phyloP scores from a whole-genome alignment of 1,139 yeast genomes.

The Starmera stellimalicola region DNA sequence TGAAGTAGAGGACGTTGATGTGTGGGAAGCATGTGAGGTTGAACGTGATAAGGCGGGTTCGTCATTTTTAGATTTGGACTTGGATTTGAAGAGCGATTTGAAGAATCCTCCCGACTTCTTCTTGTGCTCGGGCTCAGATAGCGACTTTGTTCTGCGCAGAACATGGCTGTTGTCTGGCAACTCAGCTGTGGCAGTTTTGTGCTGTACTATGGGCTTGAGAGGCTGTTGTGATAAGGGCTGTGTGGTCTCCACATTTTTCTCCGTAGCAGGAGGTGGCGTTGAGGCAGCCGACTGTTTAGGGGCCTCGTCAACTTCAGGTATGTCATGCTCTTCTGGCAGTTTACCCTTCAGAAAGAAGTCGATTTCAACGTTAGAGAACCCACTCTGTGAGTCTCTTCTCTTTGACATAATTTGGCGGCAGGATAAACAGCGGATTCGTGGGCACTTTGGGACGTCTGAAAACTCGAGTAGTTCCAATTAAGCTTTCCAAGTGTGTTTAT shows the following conservation, averaged over 20 bases:
- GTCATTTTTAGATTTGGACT: slow-evolving; percentile 7
- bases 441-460: too few species aligned
- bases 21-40: too few species aligned
- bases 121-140: slow-evolving; percentile 18
- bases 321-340: slow-evolving; percentile 16
- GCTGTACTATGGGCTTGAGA: neutral
- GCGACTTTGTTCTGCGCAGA: slow-evolving; percentile 21
- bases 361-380: slow-evolving; percentile 15
- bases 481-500: too few species aligned
- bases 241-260: too few species aligned
- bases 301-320: neutral
- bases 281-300: neutral
- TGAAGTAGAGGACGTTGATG: neutral
- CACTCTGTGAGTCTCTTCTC: slow-evolving; percentile 1
- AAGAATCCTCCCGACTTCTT: slow-evolving; percentile 27
- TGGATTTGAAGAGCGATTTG: slow-evolving; percentile 15
- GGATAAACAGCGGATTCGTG: too few species aligned
- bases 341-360: slow-evolving; percentile 40
- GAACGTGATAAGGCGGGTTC: too few species aligned
- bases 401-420: neutral
- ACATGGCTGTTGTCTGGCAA: slow-evolving; percentile 8
- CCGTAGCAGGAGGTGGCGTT: neutral
- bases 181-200: neutral
- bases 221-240: neutral
- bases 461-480: too few species aligned